Conservation (phyloP, 2,329 filamentous ascomycete genomes). For the Madurella fahalii region DNA sequence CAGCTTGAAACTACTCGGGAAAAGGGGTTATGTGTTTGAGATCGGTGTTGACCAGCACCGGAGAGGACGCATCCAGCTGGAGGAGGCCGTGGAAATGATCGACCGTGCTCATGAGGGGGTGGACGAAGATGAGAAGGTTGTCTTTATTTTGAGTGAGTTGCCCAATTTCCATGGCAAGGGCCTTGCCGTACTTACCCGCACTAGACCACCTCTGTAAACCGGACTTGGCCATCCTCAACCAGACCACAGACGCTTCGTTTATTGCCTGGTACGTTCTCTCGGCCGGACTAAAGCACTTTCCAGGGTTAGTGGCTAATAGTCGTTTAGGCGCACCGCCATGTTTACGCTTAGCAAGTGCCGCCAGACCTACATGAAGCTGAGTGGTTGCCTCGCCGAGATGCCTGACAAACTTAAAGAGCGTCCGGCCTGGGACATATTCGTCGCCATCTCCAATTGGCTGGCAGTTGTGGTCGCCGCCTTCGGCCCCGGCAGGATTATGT, state of each 20-base stretch:
- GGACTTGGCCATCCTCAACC: slow-evolving; percentile 62
- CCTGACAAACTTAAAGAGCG: slow-evolving; percentile 49
- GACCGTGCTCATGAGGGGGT: slow-evolving; percentile 60
- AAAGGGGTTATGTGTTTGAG: slow-evolving; percentile 68
- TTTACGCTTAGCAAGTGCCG: slow-evolving; percentile 60
- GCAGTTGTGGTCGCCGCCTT: slow-evolving; percentile 69
- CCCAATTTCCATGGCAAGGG: background rate
- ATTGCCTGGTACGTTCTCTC: slow-evolving; percentile 52
- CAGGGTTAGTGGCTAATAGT: background rate
- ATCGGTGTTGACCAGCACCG: slow-evolving; percentile 76
- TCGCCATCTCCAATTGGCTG: slow-evolving; percentile 65
- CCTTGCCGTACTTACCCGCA: background rate
- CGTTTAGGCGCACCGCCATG: slow-evolving; percentile 51
- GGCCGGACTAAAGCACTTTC: background rate
- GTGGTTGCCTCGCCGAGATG: slow-evolving; percentile 79
- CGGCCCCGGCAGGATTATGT: slow-evolving; percentile 71
- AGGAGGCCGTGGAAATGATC: slow-evolving; percentile 68
- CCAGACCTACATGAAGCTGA: slow-evolving; percentile 86
- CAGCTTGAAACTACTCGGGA: slow-evolving; percentile 60
- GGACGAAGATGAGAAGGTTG: slow-evolving; percentile 55
- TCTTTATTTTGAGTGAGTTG: slow-evolving; percentile 65
- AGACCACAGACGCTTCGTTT: slow-evolving; percentile 52
- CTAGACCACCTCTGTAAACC: slow-evolving; percentile 89
- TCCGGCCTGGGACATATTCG: slow-evolving; percentile 55
- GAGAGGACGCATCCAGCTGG: slow-evolving; percentile 70